These are phyloP conservation scores for Neoboletus brunneissimus DNA, from an alignment of 768 basidiomycete genomes.

Conservation along the genomic window DNA sequence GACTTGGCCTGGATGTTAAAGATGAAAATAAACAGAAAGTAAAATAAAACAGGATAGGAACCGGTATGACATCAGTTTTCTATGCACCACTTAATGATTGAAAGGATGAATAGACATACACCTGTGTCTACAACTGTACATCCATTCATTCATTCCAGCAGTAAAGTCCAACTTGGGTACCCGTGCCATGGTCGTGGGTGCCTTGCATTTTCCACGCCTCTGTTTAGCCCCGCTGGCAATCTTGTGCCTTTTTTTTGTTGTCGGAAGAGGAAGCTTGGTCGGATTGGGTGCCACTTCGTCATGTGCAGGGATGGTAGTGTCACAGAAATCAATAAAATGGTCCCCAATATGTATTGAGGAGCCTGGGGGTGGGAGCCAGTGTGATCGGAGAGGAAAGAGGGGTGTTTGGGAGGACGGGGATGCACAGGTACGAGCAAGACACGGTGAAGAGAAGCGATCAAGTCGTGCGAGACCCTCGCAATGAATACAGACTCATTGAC, in stretches of 20 bases:
- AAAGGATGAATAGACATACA: conserved; percentile 35
- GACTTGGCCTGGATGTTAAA: neutral
- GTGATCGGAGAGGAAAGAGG: conserved; percentile 61
- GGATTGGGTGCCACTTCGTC: conserved; percentile 31
- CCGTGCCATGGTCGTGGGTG: no score
- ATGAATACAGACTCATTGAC: conserved; percentile 23
- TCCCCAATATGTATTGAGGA: conserved; percentile 89
- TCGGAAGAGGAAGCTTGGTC: neutral
- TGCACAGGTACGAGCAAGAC: conserved; percentile 24
- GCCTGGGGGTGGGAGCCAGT: conserved; percentile 61
- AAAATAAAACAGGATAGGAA: neutral
- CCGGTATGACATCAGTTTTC: neutral
- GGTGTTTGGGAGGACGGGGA: conserved; percentile 2
- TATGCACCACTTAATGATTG: no score
- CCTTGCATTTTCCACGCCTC: no score
- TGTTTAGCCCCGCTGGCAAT: no score
- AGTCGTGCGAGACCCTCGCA: no score
- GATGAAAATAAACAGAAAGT: neutral
- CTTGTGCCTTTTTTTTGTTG: no score
- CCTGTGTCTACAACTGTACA: conserved; percentile 61
- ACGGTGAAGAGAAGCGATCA: conserved; percentile 41
- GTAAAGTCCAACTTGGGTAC: no score
- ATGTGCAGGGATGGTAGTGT: conserved; percentile 41
- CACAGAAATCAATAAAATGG: conserved; percentile 78
- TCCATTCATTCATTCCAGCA: no score